phyloP scores from a whole-genome alignment of 805 yeast species.

The Citeromyces matritensis region DNA sequence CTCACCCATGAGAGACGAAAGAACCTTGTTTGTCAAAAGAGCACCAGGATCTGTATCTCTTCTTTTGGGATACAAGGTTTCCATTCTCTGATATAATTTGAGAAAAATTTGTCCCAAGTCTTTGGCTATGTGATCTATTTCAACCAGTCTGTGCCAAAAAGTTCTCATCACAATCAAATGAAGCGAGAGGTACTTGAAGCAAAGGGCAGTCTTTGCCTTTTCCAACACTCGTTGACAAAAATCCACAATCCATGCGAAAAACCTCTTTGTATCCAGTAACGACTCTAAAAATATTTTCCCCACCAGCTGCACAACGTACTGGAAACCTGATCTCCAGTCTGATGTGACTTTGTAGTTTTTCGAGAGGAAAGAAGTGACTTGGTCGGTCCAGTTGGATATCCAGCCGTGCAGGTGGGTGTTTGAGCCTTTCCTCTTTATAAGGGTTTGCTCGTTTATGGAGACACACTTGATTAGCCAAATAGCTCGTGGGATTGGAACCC shows the following conservation, averaged over 20 bases:
- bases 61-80: neutral
- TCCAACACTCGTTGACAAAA: slow-evolving; percentile 17
- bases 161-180: slow-evolving; percentile 38
- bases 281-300: slow-evolving; percentile 57
- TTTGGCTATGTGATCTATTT: slow-evolving; percentile 42
- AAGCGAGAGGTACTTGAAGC: slow-evolving; percentile 11
- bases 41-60: slow-evolving; percentile 3
- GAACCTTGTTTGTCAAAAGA: slow-evolving; percentile 2
- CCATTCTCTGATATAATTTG: slow-evolving; percentile 21
- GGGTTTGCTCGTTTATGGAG: slow-evolving; percentile 60
- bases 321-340: slow-evolving; percentile 33
- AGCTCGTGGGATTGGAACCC: slow-evolving; percentile 69
- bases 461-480: slow-evolving; percentile 87
- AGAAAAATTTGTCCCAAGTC: slow-evolving; percentile 50
- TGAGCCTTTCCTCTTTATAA: slow-evolving; percentile 30
- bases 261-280: slow-evolving; percentile 44
- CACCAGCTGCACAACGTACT: slow-evolving; percentile 43
- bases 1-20: slow-evolving; percentile 4
- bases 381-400: slow-evolving; percentile 85
- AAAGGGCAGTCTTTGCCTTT: slow-evolving; percentile 2
- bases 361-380: slow-evolving; percentile 47
- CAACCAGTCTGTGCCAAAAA: slow-evolving; percentile 58
- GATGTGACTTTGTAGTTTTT: slow-evolving; percentile 8
- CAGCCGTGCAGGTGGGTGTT: slow-evolving; percentile 37
- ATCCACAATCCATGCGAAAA: slow-evolving; percentile 49